These are phyloP conservation scores for Acacia confusa DNA, from an alignment of 306 rosid genomes.

Conservation along the genomic window DNA sequence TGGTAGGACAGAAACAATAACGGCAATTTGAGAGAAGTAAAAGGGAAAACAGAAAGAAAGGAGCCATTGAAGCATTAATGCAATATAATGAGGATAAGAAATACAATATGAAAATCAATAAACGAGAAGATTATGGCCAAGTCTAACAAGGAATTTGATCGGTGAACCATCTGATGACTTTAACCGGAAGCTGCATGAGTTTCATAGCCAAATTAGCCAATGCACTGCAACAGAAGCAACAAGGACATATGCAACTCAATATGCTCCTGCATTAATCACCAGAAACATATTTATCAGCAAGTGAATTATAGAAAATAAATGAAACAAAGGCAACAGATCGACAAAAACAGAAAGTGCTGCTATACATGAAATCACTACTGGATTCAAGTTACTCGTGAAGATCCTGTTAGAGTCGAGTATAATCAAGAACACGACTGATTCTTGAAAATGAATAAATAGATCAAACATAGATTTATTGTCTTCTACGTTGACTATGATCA, in stretches of 20 bases:
- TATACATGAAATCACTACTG: background rate
- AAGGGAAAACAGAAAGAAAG: background rate
- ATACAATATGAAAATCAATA: background rate
- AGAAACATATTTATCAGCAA: background rate
- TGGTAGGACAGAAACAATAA: background rate
- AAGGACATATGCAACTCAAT: conserved; percentile 83
- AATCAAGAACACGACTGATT: background rate
- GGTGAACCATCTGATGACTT: conserved; percentile 60
- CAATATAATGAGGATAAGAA: background rate
- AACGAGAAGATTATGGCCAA: background rate
- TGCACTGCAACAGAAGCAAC: conserved; percentile 68
- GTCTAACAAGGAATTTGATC: conserved; percentile 67
- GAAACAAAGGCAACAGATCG: background rate
- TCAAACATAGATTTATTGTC: background rate
- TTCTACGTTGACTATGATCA: background rate
- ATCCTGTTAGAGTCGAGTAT: too few species aligned
- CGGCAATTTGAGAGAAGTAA: background rate
- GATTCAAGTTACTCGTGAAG: background rate
- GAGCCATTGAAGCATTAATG: background rate
- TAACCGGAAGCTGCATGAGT: conserved; percentile 74
- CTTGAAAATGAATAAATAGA: background rate
- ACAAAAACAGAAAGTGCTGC: background rate
- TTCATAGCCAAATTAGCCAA: conserved; percentile 70
- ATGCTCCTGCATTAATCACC: conserved; percentile 46
- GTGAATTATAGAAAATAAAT: background rate